These are phyloP conservation scores for Persicaria maculosa DNA, from an alignment of 148 eudicot species.

Conservation along the genomic window DNA sequence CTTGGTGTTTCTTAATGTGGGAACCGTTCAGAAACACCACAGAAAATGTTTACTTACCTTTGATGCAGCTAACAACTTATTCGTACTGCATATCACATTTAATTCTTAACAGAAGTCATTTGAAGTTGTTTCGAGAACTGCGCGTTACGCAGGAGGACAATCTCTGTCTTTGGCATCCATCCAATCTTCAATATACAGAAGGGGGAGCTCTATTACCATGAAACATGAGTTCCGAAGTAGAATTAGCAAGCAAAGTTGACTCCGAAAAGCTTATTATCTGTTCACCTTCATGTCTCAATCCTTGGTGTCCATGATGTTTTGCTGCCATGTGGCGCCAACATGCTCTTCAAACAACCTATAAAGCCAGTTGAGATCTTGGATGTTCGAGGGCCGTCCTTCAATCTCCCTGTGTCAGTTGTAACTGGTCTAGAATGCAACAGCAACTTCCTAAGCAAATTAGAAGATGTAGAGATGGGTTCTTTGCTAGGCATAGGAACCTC, in stretches of 20 bases:
- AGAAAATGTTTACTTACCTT: not conserved
- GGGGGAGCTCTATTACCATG: not conserved
- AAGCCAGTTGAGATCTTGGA: slow-evolving; percentile 7
- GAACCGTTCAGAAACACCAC: no score
- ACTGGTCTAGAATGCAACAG: slow-evolving; percentile 5
- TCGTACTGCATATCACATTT: not conserved
- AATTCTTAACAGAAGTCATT: not conserved
- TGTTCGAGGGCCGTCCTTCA: not conserved
- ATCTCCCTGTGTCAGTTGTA: not conserved
- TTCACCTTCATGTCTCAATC: not conserved
- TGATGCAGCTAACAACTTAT: slow-evolving; percentile 6
- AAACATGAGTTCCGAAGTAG: not conserved
- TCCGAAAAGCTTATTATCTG: not conserved
- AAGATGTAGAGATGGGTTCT: not conserved
- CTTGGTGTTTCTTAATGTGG: no score
- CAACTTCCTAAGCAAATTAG: slow-evolving; percentile 6
- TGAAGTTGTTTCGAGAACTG: not conserved
- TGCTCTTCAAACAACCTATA: slow-evolving; percentile 5
- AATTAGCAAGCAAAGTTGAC: not conserved
- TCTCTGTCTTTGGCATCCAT: not conserved
- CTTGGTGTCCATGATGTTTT: not conserved
- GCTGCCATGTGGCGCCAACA: not conserved
- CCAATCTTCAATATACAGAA: not conserved
- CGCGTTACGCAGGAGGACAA: not conserved
- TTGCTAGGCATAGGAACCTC: not conserved